phyloP scores from a whole-genome alignment of 352 stramenopile genomes.

The Phytophthora colocasiae region DNA sequence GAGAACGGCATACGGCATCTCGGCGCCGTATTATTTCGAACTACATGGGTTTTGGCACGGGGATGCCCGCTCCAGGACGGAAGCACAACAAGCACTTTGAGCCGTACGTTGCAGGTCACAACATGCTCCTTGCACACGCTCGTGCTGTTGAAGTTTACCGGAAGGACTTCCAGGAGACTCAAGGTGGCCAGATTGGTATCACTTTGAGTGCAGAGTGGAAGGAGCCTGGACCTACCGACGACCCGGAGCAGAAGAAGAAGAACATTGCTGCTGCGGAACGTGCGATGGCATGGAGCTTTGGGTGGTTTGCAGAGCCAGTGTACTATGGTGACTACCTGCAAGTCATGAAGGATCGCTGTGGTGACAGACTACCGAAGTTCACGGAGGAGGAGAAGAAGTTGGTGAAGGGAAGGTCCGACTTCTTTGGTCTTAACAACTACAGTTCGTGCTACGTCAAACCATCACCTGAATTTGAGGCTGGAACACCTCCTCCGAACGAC shows the following conservation, averaged over 20 bases:
- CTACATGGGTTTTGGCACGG: constrained; percentile 72
- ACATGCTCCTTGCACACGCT: too few relatives aligned
- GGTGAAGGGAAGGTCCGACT: constrained; percentile 88
- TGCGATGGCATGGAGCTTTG: constrained; percentile 86
- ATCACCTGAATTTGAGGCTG: constrained; percentile 41
- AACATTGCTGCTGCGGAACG: constrained; percentile 73
- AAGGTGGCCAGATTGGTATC: too few relatives aligned
- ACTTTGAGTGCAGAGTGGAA: too few relatives aligned
- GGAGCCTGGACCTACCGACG: constrained; percentile 51
- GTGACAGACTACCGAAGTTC: constrained; percentile 88
- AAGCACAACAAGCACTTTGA: constrained; percentile 56
- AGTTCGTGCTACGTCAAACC: constrained; percentile 51
- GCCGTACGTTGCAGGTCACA: constrained; percentile 83
- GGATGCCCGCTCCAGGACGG: constrained; percentile 79
- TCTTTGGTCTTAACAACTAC: constrained; percentile 97
- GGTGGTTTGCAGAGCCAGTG: constrained; percentile 93
- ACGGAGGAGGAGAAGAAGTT: constrained; percentile 82
- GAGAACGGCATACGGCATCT: too few relatives aligned
- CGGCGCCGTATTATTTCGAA: too few relatives aligned
- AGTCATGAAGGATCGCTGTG: constrained; percentile 86
- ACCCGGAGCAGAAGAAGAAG: constrained; percentile 54
- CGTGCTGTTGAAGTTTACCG: too few relatives aligned
- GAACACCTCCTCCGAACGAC: constrained; percentile 32
- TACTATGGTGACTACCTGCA: constrained; percentile 93
- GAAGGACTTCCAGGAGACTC: too few relatives aligned